Percentiles rank a stretch among this genome's conserved stretches.
phyloP scores from a whole-genome alignment of 345 rosid genomes.

The Acer negundo region DNA sequence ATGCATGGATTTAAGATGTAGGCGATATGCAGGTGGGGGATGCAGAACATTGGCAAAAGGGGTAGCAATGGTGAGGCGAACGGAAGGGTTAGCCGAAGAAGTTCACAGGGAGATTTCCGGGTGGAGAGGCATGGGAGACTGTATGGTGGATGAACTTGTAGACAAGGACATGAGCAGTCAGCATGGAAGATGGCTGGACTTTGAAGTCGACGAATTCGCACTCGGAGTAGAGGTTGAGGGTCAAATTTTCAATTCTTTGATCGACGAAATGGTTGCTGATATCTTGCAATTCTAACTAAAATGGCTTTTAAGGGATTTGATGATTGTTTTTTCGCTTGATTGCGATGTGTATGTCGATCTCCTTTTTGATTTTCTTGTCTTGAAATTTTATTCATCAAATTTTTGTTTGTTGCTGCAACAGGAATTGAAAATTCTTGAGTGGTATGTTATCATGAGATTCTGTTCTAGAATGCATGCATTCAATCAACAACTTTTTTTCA shows the following conservation, averaged over 20 bases:
- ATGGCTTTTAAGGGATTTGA: too few relatives aligned
- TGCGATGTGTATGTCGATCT: not conserved
- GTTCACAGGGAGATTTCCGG: constrained; percentile 66
- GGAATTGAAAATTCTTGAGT: not conserved
- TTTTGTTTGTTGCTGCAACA: not conserved
- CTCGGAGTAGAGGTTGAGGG: constrained; percentile 63
- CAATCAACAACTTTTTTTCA: too few relatives aligned
- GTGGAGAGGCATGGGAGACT: constrained; percentile 70
- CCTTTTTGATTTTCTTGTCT: not conserved
- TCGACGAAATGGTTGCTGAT: constrained; percentile 67
- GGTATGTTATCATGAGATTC: not conserved
- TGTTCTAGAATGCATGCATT: too few relatives aligned
- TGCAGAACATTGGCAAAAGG: constrained; percentile 57
- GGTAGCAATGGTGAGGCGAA: constrained; percentile 48
- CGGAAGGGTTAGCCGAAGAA: constrained; percentile 65
- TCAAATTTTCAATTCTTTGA: constrained; percentile 53
- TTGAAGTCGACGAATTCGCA: constrained; percentile 61
- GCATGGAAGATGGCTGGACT: constrained; percentile 81
- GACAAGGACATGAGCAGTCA: constrained; percentile 87
- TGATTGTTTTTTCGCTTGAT: not conserved
- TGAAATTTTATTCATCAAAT: constrained; percentile 3
- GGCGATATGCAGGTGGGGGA: constrained; percentile 55
- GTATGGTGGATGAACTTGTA: constrained; percentile 91
- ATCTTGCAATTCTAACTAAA: constrained; percentile 23
- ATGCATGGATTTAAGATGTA: constrained; percentile 63